phyloP scores from a whole-genome alignment of 78 protist genomes.

The Reticulomyxa filosa region DNA sequence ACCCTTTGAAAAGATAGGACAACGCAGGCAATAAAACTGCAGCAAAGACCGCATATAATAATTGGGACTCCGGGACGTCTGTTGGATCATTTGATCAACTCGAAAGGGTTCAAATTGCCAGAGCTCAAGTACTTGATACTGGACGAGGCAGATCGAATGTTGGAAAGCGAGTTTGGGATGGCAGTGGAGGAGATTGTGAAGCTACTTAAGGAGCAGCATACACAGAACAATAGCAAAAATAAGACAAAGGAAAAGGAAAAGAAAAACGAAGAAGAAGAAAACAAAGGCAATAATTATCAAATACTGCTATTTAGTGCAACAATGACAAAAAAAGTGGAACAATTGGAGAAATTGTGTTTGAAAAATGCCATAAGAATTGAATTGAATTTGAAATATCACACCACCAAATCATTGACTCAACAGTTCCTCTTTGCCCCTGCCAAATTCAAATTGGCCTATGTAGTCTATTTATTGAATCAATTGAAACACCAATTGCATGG shows the following conservation, averaged over 20 bases:
- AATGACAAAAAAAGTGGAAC: constrained; percentile 70
- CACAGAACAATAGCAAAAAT: too few relatives aligned
- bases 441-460: constrained; percentile 52
- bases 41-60: constrained; percentile 77
- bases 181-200: constrained; percentile 33
- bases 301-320: constrained; percentile 89
- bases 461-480: constrained; percentile 45
- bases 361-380: too few relatives aligned
- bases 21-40: constrained; percentile 51
- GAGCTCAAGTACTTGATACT: constrained; percentile 45
- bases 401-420: constrained; percentile 59
- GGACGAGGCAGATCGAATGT: constrained; percentile 93
- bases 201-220: constrained; percentile 40
- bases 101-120: constrained; percentile 69
- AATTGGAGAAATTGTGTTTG: neutral
- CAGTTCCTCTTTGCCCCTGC: constrained; percentile 68
- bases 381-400: constrained; percentile 12
- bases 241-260: too few relatives aligned
- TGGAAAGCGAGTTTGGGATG: constrained; percentile 75
- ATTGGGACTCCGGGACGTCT: constrained; percentile 94
- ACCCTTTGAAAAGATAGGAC: too few relatives aligned
- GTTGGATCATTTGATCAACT: constrained; percentile 62
- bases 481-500: constrained; percentile 4
- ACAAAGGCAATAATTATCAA: too few relatives aligned
- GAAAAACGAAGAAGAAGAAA: too few relatives aligned